These are phyloP conservation scores for Talaromyces adpressus DNA, from an alignment of 495 filamentous ascomycete genomes.

Conservation along the genomic window DNA sequence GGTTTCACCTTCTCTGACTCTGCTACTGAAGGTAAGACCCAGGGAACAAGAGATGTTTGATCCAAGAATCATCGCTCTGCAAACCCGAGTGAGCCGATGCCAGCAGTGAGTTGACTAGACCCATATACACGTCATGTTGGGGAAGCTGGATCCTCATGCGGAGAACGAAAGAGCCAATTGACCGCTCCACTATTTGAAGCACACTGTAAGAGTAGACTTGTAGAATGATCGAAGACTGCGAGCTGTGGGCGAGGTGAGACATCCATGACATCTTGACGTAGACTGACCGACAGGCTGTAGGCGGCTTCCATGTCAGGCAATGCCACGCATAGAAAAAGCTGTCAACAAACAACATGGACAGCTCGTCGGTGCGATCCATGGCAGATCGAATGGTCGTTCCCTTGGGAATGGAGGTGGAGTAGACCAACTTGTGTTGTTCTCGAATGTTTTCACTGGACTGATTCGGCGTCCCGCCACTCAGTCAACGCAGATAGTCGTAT, in stretches of 20 bases:
- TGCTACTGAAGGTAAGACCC: not conserved
- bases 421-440: not conserved
- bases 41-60: not conserved
- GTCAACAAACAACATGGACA: not conserved
- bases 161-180: not conserved
- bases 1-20: not conserved
- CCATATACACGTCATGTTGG: conserved; percentile 5
- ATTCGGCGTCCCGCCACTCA: not conserved
- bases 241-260: not conserved
- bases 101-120: not conserved
- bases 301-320: not conserved
- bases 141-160: not conserved
- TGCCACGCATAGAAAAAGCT: not conserved
- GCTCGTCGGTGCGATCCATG: not conserved
- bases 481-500: not conserved
- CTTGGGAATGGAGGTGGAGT: not conserved
- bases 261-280: not conserved
- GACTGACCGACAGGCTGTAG: not conserved
- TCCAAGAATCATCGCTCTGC: not conserved
- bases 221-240: not conserved
- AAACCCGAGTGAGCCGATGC: not conserved
- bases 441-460: not conserved
- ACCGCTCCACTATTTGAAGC: not conserved
- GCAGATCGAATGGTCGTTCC: not conserved
- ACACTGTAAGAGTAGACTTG: not conserved